These are phyloP conservation scores for Pilaira anomala DNA, from an alignment of 192 early-diverging fungal genomes.

Conservation along the genomic window DNA sequence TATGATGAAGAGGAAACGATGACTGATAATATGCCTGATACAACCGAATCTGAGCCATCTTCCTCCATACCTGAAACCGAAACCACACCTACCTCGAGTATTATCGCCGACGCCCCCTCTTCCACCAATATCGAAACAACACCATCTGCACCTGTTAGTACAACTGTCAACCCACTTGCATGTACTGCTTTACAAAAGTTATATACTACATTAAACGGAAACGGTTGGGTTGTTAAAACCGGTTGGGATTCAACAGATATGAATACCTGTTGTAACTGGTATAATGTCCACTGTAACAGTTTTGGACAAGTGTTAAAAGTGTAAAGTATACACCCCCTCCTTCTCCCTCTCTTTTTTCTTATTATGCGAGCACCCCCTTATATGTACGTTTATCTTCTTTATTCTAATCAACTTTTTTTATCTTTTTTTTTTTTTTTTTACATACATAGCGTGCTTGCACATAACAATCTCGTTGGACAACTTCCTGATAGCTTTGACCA, in stretches of 20 bases:
- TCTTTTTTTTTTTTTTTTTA: neutral
- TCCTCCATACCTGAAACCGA: neutral
- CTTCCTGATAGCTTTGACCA: slow-evolving; percentile 26
- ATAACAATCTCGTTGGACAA: slow-evolving; percentile 31
- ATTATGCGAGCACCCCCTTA: neutral
- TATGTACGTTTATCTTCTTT: neutral
- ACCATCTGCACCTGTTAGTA: neutral
- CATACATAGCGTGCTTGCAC: slow-evolving; percentile 22
- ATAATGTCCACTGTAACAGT: slow-evolving; percentile 24
- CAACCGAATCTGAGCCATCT: neutral
- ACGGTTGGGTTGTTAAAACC: slow-evolving; percentile 23
- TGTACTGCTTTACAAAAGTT: slow-evolving; percentile 27
- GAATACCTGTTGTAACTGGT: slow-evolving; percentile 34
- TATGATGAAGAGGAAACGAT: neutral
- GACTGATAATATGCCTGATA: neutral
- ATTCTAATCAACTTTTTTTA: neutral
- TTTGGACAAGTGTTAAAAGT: slow-evolving; percentile 27
- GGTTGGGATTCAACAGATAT: slow-evolving; percentile 31
- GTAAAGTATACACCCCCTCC: neutral
- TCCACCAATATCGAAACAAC: too few species aligned
- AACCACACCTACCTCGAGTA: neutral
- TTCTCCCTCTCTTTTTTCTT: neutral
- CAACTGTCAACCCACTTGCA: neutral
- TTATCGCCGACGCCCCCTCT: too few species aligned
- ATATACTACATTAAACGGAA: slow-evolving; percentile 21